Evolutionary conservation across 257 asterid genomes (phyloP).

Genomic region (Eustoma russellianum): DNA sequence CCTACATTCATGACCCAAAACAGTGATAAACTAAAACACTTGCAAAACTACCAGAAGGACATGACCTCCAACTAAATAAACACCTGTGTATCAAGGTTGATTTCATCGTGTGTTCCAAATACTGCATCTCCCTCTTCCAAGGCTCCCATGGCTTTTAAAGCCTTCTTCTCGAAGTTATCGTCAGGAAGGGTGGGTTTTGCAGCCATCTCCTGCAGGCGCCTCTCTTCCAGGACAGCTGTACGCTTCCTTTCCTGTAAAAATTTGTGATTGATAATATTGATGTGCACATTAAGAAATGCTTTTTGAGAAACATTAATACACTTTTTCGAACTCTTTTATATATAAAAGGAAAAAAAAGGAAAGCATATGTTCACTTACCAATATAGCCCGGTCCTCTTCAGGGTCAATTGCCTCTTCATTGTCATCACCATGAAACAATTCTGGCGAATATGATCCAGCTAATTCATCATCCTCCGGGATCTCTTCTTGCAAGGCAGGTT

Average conservation of each 20-base stretch:
- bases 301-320: background rate
- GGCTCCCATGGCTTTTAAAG: constrained; percentile 80
- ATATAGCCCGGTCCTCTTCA: constrained; percentile 72
- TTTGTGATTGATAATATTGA: background rate
- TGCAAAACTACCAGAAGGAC: background rate
- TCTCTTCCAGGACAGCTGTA: constrained; percentile 68
- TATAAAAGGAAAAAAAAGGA: background rate
- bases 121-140: constrained; percentile 89
- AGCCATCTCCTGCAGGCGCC: constrained; percentile 68
- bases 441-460: constrained; percentile 80
- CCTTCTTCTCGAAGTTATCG: constrained; percentile 66
- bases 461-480: constrained; percentile 41
- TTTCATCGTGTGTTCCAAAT: constrained; percentile 71
- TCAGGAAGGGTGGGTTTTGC: constrained; percentile 49
- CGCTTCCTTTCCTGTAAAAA: constrained; percentile 61
- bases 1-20: constrained; percentile 29
- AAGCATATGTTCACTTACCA: constrained; percentile 35
- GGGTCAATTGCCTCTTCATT: constrained; percentile 91
- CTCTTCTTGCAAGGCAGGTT: constrained; percentile 39
- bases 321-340: background rate
- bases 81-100: constrained; percentile 45
- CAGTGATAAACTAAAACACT: too few species aligned
- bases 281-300: background rate
- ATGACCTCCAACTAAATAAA: background rate
- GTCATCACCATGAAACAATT: constrained; percentile 62